Evolutionary conservation across 768 basidiomycete genomes (phyloP), one percentile per base, ranked within the genome.

Genomic region (Rhizopogon rudus): DNA sequence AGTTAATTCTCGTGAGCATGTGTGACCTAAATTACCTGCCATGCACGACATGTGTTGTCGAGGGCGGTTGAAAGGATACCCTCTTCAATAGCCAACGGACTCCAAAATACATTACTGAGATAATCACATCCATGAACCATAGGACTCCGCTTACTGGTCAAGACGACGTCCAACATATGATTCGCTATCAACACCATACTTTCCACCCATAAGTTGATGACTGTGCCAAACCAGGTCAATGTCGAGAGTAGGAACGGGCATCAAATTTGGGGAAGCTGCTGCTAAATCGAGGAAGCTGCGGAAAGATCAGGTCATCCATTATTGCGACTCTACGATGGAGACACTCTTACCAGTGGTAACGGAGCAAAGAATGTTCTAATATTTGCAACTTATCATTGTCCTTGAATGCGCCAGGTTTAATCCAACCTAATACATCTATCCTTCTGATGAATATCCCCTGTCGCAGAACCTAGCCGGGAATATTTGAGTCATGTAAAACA

Each of bases 181-280:
- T 54, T 66, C 65, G 43, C 80, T 79, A 55, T 84, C 78, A 1
- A 56, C 46, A 5, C 64, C 61, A 60, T 88, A 88, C 39, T 71
- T 69, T 2, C 53, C 55, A 0, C 74, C 73, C 63, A 77, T 71
- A 5, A 88, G 74, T 58, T 88, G 87, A 55, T 89, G 86, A 0
- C 85, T 86, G 58, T 91, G 88, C 87, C 87, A 88, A 4, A 77
- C 81, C 17, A 91, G 72, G 59, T 89, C 88, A 39, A 90, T 87
- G 57, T 88, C 86, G n/a, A 89, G 65, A 1, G 85, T 87, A 10
- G 84, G 83, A 2, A 84, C 81, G 40, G 77, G 72, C 64, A 81
- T 76, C 0, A 72, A 63, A 8, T 61, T 61, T 1, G 79, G 74
- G 0, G 71, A 72, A 1, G 74, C 73, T 13, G 77, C 65, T 67